These are phyloP conservation scores for Kentomonas sorsogonicus DNA, from an alignment of 208 protist genomes.

Conservation along the genomic window DNA sequence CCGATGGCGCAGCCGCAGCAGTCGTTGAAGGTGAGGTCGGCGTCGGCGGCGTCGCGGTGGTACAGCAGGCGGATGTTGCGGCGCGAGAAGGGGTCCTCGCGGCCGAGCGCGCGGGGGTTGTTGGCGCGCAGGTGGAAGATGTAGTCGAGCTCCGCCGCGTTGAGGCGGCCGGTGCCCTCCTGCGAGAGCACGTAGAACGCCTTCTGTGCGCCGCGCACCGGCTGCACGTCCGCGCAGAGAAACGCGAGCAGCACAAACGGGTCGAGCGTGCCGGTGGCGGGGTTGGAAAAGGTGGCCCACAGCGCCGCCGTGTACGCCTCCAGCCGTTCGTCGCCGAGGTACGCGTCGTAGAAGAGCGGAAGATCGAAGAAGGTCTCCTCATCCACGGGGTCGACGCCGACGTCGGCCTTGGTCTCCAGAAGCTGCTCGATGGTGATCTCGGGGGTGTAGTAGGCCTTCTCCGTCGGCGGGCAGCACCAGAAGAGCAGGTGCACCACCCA, in stretches of 20 bases:
- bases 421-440: conserved; percentile 60
- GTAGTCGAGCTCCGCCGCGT: conserved; percentile 21
- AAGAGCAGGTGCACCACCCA: conserved; percentile 79
- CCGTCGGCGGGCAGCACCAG: conserved; percentile 45
- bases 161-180: conserved; percentile 20
- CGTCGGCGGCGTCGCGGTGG: conserved; percentile 10
- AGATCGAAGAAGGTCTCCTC: conserved; percentile 48
- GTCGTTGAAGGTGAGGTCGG: conserved; percentile 58
- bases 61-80: conserved; percentile 58
- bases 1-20: conserved; percentile 62
- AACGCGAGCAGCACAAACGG: conserved; percentile 53
- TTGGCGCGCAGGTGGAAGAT: conserved; percentile 65
- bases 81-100: conserved; percentile 49
- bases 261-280: conserved; percentile 30
- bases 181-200: conserved; percentile 57
- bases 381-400: conserved; percentile 31
- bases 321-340: conserved; percentile 36
- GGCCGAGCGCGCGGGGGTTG: conserved; percentile 41
- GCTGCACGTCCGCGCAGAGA: conserved; percentile 75
- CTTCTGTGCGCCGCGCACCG: conserved; percentile 80
- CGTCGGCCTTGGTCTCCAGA: conserved; percentile 24
- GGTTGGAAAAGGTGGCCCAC: conserved; percentile 65
- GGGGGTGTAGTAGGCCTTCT: conserved; percentile 25
- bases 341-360: conserved; percentile 60
- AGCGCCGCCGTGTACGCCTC: conserved; percentile 54